These are phyloP conservation scores for Barnettozyma vustinii DNA, from an alignment of 805 yeast genomes.

Conservation along the genomic window DNA sequence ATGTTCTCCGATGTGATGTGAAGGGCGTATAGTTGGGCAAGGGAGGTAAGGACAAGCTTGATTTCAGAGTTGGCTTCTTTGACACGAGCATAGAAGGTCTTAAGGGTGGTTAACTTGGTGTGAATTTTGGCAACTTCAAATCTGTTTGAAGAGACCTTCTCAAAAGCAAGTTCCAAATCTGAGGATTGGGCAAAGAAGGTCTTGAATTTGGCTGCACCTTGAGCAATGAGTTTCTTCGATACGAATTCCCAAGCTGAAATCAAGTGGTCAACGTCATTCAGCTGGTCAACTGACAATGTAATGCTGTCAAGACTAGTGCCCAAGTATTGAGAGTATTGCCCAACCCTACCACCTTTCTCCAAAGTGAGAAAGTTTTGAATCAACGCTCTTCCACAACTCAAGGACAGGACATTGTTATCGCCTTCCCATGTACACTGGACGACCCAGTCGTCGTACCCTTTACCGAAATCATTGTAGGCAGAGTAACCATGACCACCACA, in stretches of 20 bases:
- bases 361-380: conserved; percentile 33
- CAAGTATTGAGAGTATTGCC: conserved; percentile 27
- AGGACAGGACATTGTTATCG: conserved; percentile 80
- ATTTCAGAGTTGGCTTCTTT: conserved; percentile 28
- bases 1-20: conserved; percentile 56
- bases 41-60: conserved; percentile 38
- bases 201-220: conserved; percentile 15
- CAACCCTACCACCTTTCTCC: conserved; percentile 26
- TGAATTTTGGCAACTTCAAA: conserved; percentile 30
- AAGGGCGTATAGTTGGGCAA: conserved; percentile 59
- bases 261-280: conserved; percentile 9
- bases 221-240: conserved; percentile 20
- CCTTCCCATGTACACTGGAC: conserved; percentile 99
- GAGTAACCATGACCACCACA: conserved; percentile 97
- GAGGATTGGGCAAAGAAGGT: conserved; percentile 10
- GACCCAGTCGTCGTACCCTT: conserved; percentile 84
- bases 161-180: conserved; percentile 18
- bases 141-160: conserved; percentile 22
- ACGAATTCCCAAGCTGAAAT: conserved; percentile 30
- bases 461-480: conserved; percentile 82
- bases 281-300: conserved; percentile 17
- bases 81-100: conserved; percentile 26
- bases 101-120: conserved; percentile 31
- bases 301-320: conserved; percentile 7
- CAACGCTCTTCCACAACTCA: conserved; percentile 74